phyloP scores from a whole-genome alignment of 352 stramenopile species.

The Globisporangium paroecandrum region DNA sequence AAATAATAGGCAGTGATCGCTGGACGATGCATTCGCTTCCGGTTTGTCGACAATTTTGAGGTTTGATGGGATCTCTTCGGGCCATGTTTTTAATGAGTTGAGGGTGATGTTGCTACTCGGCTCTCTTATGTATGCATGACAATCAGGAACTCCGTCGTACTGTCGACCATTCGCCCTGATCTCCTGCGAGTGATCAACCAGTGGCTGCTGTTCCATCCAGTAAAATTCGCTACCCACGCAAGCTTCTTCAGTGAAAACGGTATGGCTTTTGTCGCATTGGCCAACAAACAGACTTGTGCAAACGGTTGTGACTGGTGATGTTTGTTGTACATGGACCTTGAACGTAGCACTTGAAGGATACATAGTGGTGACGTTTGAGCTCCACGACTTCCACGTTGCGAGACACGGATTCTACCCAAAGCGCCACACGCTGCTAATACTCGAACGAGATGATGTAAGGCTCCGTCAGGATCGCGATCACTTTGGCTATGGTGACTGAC shows the following conservation, averaged over 20 bases:
- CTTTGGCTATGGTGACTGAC: background rate
- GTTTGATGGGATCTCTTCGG: no score
- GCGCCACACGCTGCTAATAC: slow-evolving; percentile 28
- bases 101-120: background rate
- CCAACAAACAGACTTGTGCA: no score
- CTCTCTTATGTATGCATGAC: no score
- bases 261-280: no score
- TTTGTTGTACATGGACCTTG: background rate
- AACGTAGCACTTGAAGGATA: slow-evolving; percentile 7
- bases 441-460: slow-evolving; percentile 32
- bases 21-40: slow-evolving; percentile 17
- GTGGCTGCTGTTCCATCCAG: slow-evolving; percentile 24
- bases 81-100: no score
- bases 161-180: slow-evolving; percentile 34
- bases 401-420: slow-evolving; percentile 35
- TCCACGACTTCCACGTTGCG: slow-evolving; percentile 36
- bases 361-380: slow-evolving; percentile 17
- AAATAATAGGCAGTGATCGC: slow-evolving; percentile 1
- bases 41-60: slow-evolving; percentile 3
- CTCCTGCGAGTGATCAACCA: slow-evolving; percentile 29
- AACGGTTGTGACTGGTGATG: no score
- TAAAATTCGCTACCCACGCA: background rate
- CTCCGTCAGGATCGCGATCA: background rate
- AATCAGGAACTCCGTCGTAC: slow-evolving; percentile 27
- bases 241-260: slow-evolving; percentile 9